Conservation (phyloP, 371 early-diverging fungal species). For the Dichotomocladium elegans region DNA sequence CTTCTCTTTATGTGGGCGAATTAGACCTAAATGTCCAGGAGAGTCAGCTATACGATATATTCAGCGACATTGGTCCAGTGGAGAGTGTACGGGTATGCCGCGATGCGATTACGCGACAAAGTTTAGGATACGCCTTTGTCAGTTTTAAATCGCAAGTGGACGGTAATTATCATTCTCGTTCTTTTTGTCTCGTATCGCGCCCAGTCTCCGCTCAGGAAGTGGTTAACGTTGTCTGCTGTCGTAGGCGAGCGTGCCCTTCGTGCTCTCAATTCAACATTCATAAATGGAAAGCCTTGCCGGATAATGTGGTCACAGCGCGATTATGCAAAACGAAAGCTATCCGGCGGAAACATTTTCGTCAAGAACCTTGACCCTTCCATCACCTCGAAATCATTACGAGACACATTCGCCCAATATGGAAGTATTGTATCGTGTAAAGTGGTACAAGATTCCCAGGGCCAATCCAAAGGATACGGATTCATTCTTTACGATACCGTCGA, state of each 20-base stretch:
- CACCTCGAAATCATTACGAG: conserved; percentile 94
- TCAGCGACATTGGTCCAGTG: conserved; percentile 86
- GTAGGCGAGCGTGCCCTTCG: conserved; percentile 84
- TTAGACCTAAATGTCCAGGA: conserved; percentile 91
- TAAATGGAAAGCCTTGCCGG: conserved; percentile 91
- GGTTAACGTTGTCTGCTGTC: no score
- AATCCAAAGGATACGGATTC: conserved; percentile 94
- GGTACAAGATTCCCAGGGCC: conserved; percentile 75
- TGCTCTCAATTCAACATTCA: conserved; percentile 85
- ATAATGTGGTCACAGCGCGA: conserved; percentile 99
- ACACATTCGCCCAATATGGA: conserved; percentile 99
- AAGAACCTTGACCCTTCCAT: conserved; percentile 96
- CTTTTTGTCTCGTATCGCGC: no score
- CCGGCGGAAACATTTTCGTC: conserved; percentile 97
- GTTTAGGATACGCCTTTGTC: conserved; percentile 96
- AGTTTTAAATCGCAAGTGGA: conserved; percentile 79
- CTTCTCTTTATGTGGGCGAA: conserved; percentile 88
- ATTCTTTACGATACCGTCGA: conserved; percentile 97
- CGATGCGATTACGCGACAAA: conserved; percentile 92
- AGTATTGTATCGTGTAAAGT: conserved; percentile 98
- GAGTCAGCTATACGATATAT: conserved; percentile 89
- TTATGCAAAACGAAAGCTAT: conserved; percentile 81
- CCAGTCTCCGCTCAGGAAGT: no score
- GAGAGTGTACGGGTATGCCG: conserved; percentile 96
- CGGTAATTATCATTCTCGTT: conserved; percentile 35